Conservation (phyloP, 805 yeast genomes). For the Kurtzmaniella fragi region DNA sequence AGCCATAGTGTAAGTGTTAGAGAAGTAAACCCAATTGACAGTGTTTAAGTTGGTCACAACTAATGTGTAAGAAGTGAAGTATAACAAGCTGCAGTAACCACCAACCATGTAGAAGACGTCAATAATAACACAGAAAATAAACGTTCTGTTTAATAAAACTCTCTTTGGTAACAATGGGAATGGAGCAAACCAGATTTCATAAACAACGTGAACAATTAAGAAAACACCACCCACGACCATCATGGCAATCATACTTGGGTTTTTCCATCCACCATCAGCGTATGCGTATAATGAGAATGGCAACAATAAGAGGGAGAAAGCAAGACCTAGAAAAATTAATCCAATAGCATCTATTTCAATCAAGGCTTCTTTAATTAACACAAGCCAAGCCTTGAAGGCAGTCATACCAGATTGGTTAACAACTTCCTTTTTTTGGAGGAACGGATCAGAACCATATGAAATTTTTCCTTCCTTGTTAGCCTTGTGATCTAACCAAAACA, state of each 20-base stretch:
- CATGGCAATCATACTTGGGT: constrained; percentile 42
- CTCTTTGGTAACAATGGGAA: constrained; percentile 34
- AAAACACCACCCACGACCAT: constrained; percentile 34
- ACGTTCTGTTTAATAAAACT: constrained; percentile 31
- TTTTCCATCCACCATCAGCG: constrained; percentile 29
- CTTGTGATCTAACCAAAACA: constrained; percentile 26
- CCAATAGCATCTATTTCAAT: constrained; percentile 37
- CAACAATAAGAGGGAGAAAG: constrained; percentile 31
- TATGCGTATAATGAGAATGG: constrained; percentile 31
- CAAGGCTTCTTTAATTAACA: too few species aligned
- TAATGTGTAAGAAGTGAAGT: too few species aligned
- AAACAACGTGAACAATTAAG: constrained; percentile 26
- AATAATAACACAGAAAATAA: constrained; percentile 26
- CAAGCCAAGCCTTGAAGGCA: constrained; percentile 9
- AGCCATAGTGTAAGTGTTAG: constrained; percentile 31
- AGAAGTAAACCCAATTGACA: constrained; percentile 32
- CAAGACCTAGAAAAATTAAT: constrained; percentile 32
- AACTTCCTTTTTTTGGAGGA: too few species aligned
- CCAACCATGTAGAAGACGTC: too few species aligned
- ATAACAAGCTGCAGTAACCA: too few species aligned
- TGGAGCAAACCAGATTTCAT: constrained; percentile 31
- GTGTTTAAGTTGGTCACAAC: constrained; percentile 25
- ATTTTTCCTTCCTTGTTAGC: constrained; percentile 17
- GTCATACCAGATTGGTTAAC: too few species aligned
- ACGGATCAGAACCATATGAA: too few species aligned